phyloP scores from a whole-genome alignment of 1,284 basidiomycete species.

The Cerioporus squamosus region DNA sequence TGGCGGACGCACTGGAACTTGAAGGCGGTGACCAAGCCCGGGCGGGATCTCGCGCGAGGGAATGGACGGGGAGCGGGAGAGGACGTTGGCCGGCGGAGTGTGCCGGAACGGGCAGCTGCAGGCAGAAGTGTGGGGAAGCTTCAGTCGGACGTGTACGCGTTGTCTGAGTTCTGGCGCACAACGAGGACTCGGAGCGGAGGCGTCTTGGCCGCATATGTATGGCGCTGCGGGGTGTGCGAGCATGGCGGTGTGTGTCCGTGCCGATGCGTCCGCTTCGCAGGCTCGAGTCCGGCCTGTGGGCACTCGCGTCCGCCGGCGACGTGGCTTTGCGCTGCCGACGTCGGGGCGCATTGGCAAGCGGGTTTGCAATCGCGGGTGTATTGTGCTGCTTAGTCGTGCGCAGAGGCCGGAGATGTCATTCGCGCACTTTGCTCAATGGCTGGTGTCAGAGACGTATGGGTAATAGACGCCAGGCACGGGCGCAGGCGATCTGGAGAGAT shows the following conservation, averaged over 20 bases:
- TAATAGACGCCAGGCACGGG: conserved; percentile 6
- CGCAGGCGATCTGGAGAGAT: conserved; percentile 1
- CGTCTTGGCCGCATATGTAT: not conserved
- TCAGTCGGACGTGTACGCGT: not conserved
- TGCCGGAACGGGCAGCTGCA: not conserved
- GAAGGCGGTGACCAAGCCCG: not conserved
- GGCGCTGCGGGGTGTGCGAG: not conserved
- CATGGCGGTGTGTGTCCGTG: not conserved
- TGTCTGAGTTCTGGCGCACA: conserved; percentile 1
- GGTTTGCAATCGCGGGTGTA: too few species aligned
- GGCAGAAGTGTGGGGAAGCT: conserved; percentile 19
- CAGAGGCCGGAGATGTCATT: too few species aligned
- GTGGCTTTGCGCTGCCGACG: not conserved
- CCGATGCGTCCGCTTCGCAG: not conserved
- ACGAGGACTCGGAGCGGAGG: conserved; percentile 1
- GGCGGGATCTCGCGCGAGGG: not conserved
- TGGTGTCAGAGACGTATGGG: too few species aligned
- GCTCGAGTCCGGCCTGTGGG: not conserved
- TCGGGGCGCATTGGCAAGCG: not conserved
- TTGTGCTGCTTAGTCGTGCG: too few species aligned
- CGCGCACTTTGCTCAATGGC: too few species aligned
- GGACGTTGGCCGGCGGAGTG: conserved; percentile 2
- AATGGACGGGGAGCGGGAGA: conserved; percentile 1
- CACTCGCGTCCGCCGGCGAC: too few species aligned
- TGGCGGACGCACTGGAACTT: not conserved